Evolutionary conservation across 129 eudicot genomes (phyloP), one percentile per base, ranked within the genome.

Genomic region (Flaveria bidentis): DNA sequence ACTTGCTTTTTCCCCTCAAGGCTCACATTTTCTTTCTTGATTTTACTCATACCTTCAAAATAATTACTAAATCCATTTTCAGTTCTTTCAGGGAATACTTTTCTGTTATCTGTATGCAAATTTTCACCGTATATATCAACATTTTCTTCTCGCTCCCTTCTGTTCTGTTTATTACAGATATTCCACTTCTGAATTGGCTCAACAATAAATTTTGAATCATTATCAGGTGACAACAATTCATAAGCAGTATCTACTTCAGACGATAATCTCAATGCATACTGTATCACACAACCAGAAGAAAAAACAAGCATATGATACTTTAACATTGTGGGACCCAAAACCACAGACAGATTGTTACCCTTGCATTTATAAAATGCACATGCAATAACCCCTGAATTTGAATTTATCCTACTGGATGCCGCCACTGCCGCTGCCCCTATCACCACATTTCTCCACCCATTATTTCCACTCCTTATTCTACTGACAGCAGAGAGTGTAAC

Each of bases 131-230:
- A 86, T 18, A 90, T 78, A 64, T 90, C 97, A 20, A 79, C 20
- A 28, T 76, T 84, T 72, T 88, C 89, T 64, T 82, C 92, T 25
- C 87, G 82, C 30, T 85, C 91, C 82, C 86, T 85, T 55, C 90
- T 86, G 28, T 87, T 84, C 60, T 83, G 94, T 79, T 93, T 93
- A 76, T 82, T 91, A 83, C 86, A 85, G 15, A 93, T 85, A 78
- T 93, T 87, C 98, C 98, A 88, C 86, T 88, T 93, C 83, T 91
- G 92, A 44, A 90, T 85, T 17, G 98, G 87, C 81, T 93, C 97
- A 71, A 93, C 90, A 2, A 78, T 46, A 11, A 93, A 79, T 78
- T 90, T 87, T 16, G 92, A 78, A 72, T 90, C 98, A 71, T 20
- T 15, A 17, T 85, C 97, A 41, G 77, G 39, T 52, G 75, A 68